These are phyloP conservation scores for Tylopilus cervinicoccineus DNA, from an alignment of 768 basidiomycete species.

Conservation along the genomic window DNA sequence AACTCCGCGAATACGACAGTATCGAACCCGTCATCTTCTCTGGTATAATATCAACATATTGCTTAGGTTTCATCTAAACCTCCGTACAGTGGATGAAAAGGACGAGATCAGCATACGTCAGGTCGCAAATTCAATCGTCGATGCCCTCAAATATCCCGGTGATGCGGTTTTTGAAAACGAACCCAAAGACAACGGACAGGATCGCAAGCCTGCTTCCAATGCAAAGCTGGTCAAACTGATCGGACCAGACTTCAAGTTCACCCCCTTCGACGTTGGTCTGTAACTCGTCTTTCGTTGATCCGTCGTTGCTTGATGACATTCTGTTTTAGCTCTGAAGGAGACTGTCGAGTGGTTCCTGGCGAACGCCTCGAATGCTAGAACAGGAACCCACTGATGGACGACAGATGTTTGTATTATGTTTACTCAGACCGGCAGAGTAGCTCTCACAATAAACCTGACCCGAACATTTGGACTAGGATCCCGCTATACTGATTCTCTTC, in stretches of 20 bases:
- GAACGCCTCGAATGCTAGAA: conserved; percentile 74
- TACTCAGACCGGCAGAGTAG: background rate
- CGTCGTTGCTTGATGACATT: background rate
- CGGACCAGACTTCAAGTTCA: conserved; percentile 76
- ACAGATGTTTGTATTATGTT: conserved; percentile 6
- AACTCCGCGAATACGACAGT: conserved; percentile 84
- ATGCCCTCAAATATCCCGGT: conserved; percentile 73
- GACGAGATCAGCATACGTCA: conserved; percentile 93
- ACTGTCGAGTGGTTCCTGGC: conserved; percentile 86
- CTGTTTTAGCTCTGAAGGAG: conserved; percentile 60
- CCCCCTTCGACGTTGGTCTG: conserved; percentile 81
- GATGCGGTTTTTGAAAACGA: conserved; percentile 72
- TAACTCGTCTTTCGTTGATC: conserved; percentile 1
- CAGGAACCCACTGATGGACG: conserved; percentile 32
- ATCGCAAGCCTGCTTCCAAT: conserved; percentile 95
- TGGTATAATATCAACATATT: conserved; percentile 40
- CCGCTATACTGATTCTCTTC: background rate
- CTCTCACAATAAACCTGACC: background rate
- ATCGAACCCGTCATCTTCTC: conserved; percentile 93
- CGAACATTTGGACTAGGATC: background rate
- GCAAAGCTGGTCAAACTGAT: conserved; percentile 75
- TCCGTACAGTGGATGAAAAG: conserved; percentile 72
- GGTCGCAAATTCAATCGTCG: conserved; percentile 88
- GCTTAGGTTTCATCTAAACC: background rate
- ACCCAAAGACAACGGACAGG: conserved; percentile 80